These are phyloP conservation scores for Gryganskiella cystojenkinii DNA, from an alignment of 192 early-diverging fungal genomes.

Conservation along the genomic window DNA sequence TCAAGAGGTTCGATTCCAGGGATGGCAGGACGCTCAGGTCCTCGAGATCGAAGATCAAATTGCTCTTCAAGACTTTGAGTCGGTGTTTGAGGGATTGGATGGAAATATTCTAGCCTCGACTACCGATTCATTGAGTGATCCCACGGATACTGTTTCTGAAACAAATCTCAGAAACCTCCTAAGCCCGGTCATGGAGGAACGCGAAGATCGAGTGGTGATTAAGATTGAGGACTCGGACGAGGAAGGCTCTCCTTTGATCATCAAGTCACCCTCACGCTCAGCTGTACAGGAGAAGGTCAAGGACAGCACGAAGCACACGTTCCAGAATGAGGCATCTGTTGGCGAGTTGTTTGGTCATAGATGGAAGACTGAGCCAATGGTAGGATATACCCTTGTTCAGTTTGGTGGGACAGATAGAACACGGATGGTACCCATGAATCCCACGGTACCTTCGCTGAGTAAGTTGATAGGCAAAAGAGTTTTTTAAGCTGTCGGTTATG, in stretches of 20 bases:
- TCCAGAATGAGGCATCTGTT: conserved; percentile 44
- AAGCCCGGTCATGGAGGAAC: too few relatives aligned
- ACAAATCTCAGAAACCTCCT: too few relatives aligned
- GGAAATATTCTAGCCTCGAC: too few relatives aligned
- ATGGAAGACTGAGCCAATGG: conserved; percentile 49
- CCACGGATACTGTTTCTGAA: too few relatives aligned
- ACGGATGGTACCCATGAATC: conserved; percentile 51
- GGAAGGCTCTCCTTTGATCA: background rate
- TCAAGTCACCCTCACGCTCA: background rate
- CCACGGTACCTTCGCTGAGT: conserved; percentile 47
- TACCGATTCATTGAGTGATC: too few relatives aligned
- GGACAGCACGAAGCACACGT: conserved; percentile 26
- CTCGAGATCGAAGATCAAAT: conserved; percentile 36
- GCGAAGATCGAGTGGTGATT: conserved; percentile 11
- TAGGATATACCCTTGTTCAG: conserved; percentile 46
- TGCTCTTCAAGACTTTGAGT: conserved; percentile 14
- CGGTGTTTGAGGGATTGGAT: conserved; percentile 8
- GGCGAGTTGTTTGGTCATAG: conserved; percentile 49
- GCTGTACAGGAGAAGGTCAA: background rate
- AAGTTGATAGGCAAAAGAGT: too few relatives aligned
- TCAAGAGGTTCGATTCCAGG: conserved; percentile 33
- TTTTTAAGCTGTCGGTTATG: too few relatives aligned
- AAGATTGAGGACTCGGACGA: conserved; percentile 47
- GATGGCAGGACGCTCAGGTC: conserved; percentile 47
- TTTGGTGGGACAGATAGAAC: conserved; percentile 48